Conservation (phyloP, 78 protist species). For the Speleostelium caveatum region DNA sequence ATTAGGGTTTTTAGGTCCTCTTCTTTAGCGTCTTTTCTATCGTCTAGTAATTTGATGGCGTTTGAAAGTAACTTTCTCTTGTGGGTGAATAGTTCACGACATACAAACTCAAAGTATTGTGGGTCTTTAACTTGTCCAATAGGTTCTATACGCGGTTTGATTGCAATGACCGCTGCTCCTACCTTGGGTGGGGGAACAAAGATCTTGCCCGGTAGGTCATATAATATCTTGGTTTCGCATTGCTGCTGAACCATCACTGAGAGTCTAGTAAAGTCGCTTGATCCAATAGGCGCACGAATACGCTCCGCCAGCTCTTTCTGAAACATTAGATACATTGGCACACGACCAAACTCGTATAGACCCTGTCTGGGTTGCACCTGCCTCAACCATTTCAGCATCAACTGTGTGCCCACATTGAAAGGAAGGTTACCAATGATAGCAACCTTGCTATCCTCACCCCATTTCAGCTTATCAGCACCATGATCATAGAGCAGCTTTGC, state of each 20-base stretch:
- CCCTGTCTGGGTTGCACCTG: slow-evolving; percentile 63
- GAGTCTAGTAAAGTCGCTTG: slow-evolving; percentile 39
- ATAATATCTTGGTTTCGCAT: background rate
- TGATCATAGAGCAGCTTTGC: background rate
- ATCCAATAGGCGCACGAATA: slow-evolving; percentile 19
- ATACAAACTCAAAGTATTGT: slow-evolving; percentile 71
- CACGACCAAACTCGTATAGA: slow-evolving; percentile 46
- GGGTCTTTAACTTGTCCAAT: slow-evolving; percentile 7
- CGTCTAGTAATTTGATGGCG: slow-evolving; percentile 12
- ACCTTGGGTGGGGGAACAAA: slow-evolving; percentile 89
- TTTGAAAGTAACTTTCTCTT: slow-evolving; percentile 56
- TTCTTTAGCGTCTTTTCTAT: background rate
- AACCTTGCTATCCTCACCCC: slow-evolving; percentile 18
- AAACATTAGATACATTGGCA: slow-evolving; percentile 79
- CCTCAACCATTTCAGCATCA: slow-evolving; percentile 72
- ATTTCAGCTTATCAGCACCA: background rate
- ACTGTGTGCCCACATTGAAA: slow-evolving; percentile 84
- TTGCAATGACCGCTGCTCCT: slow-evolving; percentile 36
- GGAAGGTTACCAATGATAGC: slow-evolving; percentile 85
- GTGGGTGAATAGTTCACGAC: slow-evolving; percentile 45
- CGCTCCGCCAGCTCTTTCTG: slow-evolving; percentile 85
- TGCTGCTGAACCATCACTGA: slow-evolving; percentile 43
- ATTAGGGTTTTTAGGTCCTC: background rate
- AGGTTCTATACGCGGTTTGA: slow-evolving; percentile 47
- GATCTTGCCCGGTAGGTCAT: slow-evolving; percentile 35